Conservation (phyloP, 2,329 filamentous ascomycete genomes). For the Coleophoma eucalyptorum region DNA sequence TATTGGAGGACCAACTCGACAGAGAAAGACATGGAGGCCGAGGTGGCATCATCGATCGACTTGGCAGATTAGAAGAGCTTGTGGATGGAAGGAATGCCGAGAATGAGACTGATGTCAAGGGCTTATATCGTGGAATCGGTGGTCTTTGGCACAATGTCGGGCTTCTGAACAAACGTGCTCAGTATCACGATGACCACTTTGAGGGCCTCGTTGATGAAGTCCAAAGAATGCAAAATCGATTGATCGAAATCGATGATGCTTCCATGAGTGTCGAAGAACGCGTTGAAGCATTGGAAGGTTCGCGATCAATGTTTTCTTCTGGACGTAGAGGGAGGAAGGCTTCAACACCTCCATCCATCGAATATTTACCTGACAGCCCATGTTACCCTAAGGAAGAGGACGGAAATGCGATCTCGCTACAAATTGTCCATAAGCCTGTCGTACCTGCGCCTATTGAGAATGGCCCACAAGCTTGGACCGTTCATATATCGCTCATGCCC, state of each 20-base stretch:
- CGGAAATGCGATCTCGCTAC: not conserved
- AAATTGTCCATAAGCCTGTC: not conserved
- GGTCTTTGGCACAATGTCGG: constrained; percentile 47
- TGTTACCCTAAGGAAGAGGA: constrained; percentile 5
- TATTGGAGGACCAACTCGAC: constrained; percentile 40
- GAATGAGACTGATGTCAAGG: constrained; percentile 46
- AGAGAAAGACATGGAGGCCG: constrained; percentile 26
- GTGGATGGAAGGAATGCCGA: constrained; percentile 50
- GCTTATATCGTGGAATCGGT: constrained; percentile 50
- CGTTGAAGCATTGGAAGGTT: constrained; percentile 20
- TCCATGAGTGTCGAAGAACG: constrained; percentile 28
- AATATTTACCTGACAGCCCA: constrained; percentile 2
- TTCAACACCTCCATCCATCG: constrained; percentile 21
- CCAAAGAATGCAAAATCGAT: constrained; percentile 21
- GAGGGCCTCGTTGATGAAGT: constrained; percentile 41
- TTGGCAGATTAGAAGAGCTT: constrained; percentile 45
- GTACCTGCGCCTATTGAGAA: constrained; percentile 13
- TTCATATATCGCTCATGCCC: constrained; percentile 56
- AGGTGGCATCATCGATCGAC: constrained; percentile 19
- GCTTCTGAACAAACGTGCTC: constrained; percentile 45
- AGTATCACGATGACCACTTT: constrained; percentile 49
- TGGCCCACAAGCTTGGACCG: constrained; percentile 46
- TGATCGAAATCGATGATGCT: constrained; percentile 28
- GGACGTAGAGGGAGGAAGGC: constrained; percentile 19
- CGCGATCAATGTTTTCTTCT: constrained; percentile 3